Conservation (phyloP, 352 stramenopile genomes). For the Phytophthora macrochlamydospora region DNA sequence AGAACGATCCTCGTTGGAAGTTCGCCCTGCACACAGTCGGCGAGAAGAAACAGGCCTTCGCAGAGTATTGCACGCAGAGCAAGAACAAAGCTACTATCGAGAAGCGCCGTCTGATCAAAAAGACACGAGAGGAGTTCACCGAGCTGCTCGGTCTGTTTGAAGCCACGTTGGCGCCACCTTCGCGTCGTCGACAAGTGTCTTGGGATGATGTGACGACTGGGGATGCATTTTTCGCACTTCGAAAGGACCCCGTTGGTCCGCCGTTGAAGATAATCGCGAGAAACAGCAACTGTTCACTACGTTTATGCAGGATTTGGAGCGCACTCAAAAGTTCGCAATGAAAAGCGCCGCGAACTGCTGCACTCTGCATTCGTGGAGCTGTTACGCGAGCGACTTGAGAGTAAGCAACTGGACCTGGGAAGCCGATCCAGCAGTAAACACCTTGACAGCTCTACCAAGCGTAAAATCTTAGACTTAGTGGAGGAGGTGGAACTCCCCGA, state of each 20-base stretch:
- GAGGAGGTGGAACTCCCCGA: conserved; percentile 35
- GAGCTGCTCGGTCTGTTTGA: conserved; percentile 69
- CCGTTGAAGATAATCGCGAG: conserved; percentile 66
- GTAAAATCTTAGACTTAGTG: conserved; percentile 45
- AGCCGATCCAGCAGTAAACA: conserved; percentile 23
- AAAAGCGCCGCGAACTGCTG: conserved; percentile 47
- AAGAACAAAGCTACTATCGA: conserved; percentile 76
- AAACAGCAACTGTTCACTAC: conserved; percentile 71
- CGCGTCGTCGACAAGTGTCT: conserved; percentile 20
- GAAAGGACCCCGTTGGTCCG: conserved; percentile 68
- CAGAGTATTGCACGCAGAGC: conserved; percentile 79
- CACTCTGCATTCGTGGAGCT: conserved; percentile 47
- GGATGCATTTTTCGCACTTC: conserved; percentile 57
- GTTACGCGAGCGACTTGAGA: conserved; percentile 42
- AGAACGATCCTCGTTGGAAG: conserved; percentile 69
- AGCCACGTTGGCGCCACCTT: conserved; percentile 33
- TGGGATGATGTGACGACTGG: conserved; percentile 62
- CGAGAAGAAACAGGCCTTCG: conserved; percentile 87
- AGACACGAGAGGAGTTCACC: conserved; percentile 73
- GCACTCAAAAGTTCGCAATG: conserved; percentile 54
- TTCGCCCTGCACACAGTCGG: conserved; percentile 68
- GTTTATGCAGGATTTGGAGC: conserved; percentile 68
- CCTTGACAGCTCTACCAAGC: conserved; percentile 56
- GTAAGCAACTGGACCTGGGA: conserved; percentile 32
- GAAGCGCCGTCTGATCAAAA: conserved; percentile 71